Evolutionary conservation across 78 protist genomes (phyloP).

Genomic region (Goniomonas avonlea): DNA sequence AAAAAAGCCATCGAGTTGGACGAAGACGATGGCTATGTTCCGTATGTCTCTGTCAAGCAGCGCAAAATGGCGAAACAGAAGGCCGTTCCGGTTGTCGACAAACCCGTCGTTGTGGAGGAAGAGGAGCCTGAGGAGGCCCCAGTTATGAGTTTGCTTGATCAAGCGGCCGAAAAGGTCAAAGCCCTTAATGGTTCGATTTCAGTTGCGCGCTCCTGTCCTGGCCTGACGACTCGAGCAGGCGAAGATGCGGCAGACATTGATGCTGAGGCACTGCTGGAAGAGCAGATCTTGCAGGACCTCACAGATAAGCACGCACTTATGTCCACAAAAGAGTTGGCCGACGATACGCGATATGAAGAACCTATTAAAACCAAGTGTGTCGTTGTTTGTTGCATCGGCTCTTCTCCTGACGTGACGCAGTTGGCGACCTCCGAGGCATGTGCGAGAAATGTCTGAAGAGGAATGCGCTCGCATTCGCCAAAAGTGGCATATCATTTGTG

Average conservation of each 20-base stretch:
- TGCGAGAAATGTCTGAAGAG: constrained; percentile 24
- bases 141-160: neutral
- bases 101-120: neutral
- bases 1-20: neutral
- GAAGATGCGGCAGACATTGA: neutral
- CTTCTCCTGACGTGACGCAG: neutral
- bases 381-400: neutral
- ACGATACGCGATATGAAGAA: constrained; percentile 37
- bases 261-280: neutral
- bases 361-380: constrained; percentile 16
- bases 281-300: neutral
- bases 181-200: neutral
- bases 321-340: constrained; percentile 30
- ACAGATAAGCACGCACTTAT: constrained; percentile 23
- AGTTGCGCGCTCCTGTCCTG: neutral
- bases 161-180: neutral
- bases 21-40: neutral
- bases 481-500: constrained; percentile 63
- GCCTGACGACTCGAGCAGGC: constrained; percentile 1
- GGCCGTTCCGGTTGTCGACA: neutral
- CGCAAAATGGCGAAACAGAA: neutral
- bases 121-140: neutral
- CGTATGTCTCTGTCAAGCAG: neutral
- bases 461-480: constrained; percentile 32
- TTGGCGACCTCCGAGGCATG: constrained; percentile 47